phyloP scores from a whole-genome alignment of 495 filamentous ascomycete genomes.

The Annulohypoxylon nitens region DNA sequence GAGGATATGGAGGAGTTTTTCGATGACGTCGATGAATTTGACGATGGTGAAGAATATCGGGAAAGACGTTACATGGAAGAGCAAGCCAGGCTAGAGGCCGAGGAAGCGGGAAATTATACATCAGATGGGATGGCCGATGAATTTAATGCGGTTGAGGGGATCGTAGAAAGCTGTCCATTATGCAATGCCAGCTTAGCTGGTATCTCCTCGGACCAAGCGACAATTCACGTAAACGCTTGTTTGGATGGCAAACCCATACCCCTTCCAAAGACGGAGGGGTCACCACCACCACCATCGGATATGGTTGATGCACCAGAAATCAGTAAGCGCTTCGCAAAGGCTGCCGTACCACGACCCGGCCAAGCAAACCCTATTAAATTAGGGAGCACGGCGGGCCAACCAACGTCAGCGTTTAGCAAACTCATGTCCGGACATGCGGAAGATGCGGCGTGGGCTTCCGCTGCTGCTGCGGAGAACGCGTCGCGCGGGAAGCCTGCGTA shows the following conservation, averaged over 20 bases:
- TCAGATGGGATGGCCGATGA: conserved; percentile 53
- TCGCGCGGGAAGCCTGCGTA: conserved; percentile 91
- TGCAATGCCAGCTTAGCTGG: conserved; percentile 74
- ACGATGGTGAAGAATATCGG: conserved; percentile 72
- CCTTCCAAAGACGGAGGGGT: conserved; percentile 52
- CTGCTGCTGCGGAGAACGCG: conserved; percentile 81
- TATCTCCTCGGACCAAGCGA: conserved; percentile 68
- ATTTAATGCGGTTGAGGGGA: conserved; percentile 42
- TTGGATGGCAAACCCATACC: conserved; percentile 81
- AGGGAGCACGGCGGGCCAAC: conserved; percentile 51
- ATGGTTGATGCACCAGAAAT: conserved; percentile 55
- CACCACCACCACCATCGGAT: conserved; percentile 38
- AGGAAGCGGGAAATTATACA: conserved; percentile 57
- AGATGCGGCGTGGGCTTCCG: conserved; percentile 88
- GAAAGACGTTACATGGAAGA: conserved; percentile 74
- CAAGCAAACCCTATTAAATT: conserved; percentile 80
- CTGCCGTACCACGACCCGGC: conserved; percentile 77
- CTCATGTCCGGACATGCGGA: conserved; percentile 93
- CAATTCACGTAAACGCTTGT: conserved; percentile 91
- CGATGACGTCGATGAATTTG: conserved; percentile 62
- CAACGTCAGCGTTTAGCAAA: conserved; percentile 84
- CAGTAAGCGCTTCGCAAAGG: conserved; percentile 71
- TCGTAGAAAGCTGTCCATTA: conserved; percentile 75
- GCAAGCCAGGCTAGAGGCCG: conserved; percentile 69
- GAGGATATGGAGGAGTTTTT: conserved; percentile 71